Conservation (phyloP, 1,139 yeast genomes). For the Candida tetrigidarum region DNA sequence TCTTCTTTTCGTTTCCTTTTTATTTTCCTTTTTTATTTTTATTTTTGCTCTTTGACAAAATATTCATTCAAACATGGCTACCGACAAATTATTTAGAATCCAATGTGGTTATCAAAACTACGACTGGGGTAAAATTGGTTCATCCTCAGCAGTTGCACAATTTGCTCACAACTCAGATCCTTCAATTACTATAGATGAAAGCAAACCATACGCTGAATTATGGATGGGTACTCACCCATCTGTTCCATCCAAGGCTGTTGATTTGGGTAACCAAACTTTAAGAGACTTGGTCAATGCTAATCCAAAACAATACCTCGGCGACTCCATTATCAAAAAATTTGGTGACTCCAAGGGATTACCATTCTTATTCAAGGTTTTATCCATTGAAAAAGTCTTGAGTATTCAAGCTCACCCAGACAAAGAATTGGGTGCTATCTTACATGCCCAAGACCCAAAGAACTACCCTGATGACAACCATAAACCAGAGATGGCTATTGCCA, state of each 20-base stretch:
- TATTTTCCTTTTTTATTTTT: not conserved
- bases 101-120: constrained; percentile 70
- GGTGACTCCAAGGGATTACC: constrained; percentile 78
- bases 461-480: constrained; percentile 98
- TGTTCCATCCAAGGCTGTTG: constrained; percentile 75
- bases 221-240: constrained; percentile 99
- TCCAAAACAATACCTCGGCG: constrained; percentile 65
- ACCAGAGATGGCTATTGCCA: constrained; percentile 99
- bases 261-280: constrained; percentile 52
- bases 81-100: constrained; percentile 40
- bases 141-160: constrained; percentile 83
- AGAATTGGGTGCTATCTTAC: constrained; percentile 74
- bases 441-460: constrained; percentile 82
- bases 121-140: constrained; percentile 90
- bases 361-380: constrained; percentile 88
- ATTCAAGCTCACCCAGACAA: constrained; percentile 99
- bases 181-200: constrained; percentile 58
- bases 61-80: constrained; percentile 5
- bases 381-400: constrained; percentile 88
- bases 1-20: not conserved
- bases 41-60: constrained; percentile 3
- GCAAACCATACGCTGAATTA: constrained; percentile 84
- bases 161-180: constrained; percentile 78
- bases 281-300: constrained; percentile 64
- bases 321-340: constrained; percentile 63